Base-by-base conservation (phyloP, 805 yeast species). In the Pichia eremophila region DNA sequence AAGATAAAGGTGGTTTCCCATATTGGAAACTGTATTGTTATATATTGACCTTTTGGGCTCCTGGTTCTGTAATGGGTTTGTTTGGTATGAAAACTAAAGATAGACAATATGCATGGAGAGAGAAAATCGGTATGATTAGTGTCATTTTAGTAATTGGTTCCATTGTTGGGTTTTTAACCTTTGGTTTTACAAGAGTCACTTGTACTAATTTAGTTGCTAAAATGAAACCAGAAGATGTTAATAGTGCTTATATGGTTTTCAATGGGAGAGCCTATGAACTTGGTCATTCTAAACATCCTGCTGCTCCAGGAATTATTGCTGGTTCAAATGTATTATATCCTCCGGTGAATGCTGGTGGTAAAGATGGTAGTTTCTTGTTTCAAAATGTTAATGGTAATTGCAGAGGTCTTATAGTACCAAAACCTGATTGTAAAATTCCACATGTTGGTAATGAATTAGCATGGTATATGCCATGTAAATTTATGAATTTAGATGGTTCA, bases 81-180 rank as follows among this genome's bases (percentile, higher is more conserved):
- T 84, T 79, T 65, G 98, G 98, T 3, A 74, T 91, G 75, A 75
- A 76, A 34, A 79, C 84, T 19, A 78, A 79, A 55, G 90, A 81
- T 40, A 78, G 95, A 50, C 97, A 90, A 62, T 79, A 80, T 71
- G 98, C 98, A 0, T 93, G 99, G 99, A 77, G 99, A 60, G 99
- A 93, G 60, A 91, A 91, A 61, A 84, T 90, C 46, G 98, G 88
- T 2, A 72, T 93, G 40, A 71, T 91, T 40, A 74, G 93, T 1
- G 73, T 89, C 46, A 89, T 91, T 56, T 53, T 83, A 18, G 74
- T 75, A 55, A 67, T 85, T 41, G 97, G 93, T 47, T 79, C 86
- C 0, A 63, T 84, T 45, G 84, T 89, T 38, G 96, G 95, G 1
- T 93, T 74, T 62, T 70, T 91, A 55, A 88, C 96, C 2, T 91